A percentile compares a stretch with the other conserved stretches of the same genome.
phyloP scores from a whole-genome alignment of 2,329 filamentous ascomycete genomes.

The Xylariaceae sp. region DNA sequence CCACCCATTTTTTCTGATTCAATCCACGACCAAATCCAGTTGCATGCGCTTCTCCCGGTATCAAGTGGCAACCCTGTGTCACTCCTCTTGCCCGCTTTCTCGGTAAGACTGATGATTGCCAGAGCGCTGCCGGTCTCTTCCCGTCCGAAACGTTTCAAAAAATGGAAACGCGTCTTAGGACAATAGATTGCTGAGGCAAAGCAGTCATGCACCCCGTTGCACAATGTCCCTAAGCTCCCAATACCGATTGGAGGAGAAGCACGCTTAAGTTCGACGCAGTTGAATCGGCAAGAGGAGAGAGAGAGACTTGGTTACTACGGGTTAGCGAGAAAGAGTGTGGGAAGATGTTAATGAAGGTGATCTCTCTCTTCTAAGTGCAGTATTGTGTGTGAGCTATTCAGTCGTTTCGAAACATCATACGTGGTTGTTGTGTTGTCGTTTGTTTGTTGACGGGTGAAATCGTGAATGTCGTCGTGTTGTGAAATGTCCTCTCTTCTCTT shows the following conservation, averaged over 20 bases:
- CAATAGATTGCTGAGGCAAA: background rate
- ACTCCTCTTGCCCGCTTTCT: background rate
- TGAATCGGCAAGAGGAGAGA: background rate
- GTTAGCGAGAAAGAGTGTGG: background rate
- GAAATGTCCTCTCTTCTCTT: background rate
- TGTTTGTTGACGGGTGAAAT: no score
- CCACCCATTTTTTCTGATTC: constrained; percentile 32
- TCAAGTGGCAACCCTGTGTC: background rate
- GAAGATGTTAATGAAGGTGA: background rate
- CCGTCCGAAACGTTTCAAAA: background rate
- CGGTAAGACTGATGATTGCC: constrained; percentile 5
- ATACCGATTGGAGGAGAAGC: background rate
- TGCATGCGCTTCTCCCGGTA: constrained; percentile 2
- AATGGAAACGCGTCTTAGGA: background rate
- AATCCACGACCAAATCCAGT: constrained; percentile 2
- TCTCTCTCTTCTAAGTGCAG: background rate
- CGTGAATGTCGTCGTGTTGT: background rate
- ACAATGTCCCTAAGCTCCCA: background rate
- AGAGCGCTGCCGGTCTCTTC: background rate
- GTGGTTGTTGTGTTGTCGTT: no score
- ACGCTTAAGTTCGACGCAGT: background rate
- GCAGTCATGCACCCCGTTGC: background rate
- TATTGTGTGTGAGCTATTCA: constrained; percentile 1
- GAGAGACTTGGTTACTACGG: constrained; percentile 10
- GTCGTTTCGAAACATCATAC: background rate